Base-by-base conservation (phyloP, 2,329 filamentous ascomycete genomes). In the Aspergillus tubingensis region DNA sequence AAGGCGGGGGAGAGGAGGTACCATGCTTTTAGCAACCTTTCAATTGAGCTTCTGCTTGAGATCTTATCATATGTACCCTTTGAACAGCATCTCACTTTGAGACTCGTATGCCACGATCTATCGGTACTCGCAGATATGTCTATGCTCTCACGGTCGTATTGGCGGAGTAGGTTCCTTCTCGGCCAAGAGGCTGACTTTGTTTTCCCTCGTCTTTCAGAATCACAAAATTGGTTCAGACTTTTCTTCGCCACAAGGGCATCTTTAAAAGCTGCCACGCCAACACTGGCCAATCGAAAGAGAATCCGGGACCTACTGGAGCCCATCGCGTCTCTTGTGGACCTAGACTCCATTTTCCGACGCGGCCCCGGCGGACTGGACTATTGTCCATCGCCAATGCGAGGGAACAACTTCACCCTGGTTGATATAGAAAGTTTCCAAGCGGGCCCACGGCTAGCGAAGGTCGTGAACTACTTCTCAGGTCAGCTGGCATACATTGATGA, bases 131-230 rank as follows among this genome's bases (percentile, higher is more conserved):
- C 39, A 5, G 32, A 2, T 1, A 11, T 58, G 8, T n/a, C 47
- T 3, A 49, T 23, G 3, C 59, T 65, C 2, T 60, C 65, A 10
- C 62, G 57, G 41, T 60, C 51, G 4, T 66, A 58, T 44, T 67
- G 65, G 65, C 56, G 59, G 21, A 54, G 30, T 25, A 57, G 61
- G 19, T 65, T 66, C 38, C 27, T 59, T 8, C 49, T 53, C 25
- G 58, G 62, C 8, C 51, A 61, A 23, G 59, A 59, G 17, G 47
- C 44, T 15, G 65, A 61, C 27, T 66, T 65, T 17, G 6, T 67
- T 5, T 67, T 65, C 38, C 58, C 61, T 47, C 39, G 13, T 38
- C 27, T 56, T 5, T 41, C 36, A 4, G 15, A 52, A 2, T 49
- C 2, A 30, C 50, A 48, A 5, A 17, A 67, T 32, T 67, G 64